phyloP scores from a whole-genome alignment of 306 rosid species.

The Alnus glutinosa region DNA sequence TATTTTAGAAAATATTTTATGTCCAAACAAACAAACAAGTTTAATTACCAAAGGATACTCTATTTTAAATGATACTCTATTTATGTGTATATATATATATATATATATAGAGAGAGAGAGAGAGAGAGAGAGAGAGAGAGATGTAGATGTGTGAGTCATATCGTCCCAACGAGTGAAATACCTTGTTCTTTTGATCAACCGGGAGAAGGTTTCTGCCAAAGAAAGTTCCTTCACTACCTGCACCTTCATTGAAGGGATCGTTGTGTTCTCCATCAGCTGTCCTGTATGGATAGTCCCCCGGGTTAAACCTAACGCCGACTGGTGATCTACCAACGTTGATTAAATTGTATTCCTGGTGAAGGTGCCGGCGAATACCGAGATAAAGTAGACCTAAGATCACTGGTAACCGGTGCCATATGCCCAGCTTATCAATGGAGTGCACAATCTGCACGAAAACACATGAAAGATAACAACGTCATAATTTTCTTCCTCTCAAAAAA shows the following conservation, averaged over 20 bases:
- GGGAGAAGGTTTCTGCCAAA: slow-evolving; percentile 63
- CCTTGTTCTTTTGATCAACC: slow-evolving; percentile 46
- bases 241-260: slow-evolving; percentile 59
- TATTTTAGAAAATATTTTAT: too few relatives aligned
- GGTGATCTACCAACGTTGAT: slow-evolving; percentile 55
- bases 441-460: slow-evolving; percentile 36
- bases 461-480: background rate
- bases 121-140: too few relatives aligned
- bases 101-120: too few relatives aligned
- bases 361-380: slow-evolving; percentile 40
- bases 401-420: slow-evolving; percentile 57
- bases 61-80: too few relatives aligned
- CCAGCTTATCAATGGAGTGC: slow-evolving; percentile 54
- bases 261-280: slow-evolving; percentile 47
- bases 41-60: too few relatives aligned
- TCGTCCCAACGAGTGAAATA: background rate
- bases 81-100: too few relatives aligned
- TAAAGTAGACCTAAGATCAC: slow-evolving; percentile 47
- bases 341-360: slow-evolving; percentile 57
- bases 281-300: slow-evolving; percentile 48
- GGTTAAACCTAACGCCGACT: slow-evolving; percentile 45
- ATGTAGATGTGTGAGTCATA: too few relatives aligned
- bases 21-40: too few relatives aligned
- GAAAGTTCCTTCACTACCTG: slow-evolving; percentile 51
- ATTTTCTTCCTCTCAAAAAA: too few relatives aligned